These are phyloP conservation scores for Iris macrosiphon DNA, from an alignment of 106 monocot genomes.

Conservation along the genomic window DNA sequence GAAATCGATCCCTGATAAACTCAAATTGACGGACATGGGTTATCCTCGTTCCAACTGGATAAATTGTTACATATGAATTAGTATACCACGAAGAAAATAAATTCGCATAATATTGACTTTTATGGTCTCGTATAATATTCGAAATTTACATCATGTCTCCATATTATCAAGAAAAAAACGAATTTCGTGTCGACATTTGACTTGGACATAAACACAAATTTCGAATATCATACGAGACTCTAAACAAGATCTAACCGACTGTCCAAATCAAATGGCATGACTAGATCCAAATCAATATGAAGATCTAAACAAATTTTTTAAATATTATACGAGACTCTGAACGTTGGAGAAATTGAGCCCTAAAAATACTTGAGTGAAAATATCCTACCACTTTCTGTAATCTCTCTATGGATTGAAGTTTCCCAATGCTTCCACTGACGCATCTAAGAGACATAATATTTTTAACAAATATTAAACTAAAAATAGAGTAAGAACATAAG, in stretches of 20 bases:
- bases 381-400: constrained; percentile 21
- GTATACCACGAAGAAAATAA: not conserved
- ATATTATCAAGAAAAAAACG: not conserved
- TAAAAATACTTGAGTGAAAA: not conserved
- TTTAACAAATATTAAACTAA: not conserved
- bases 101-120: no score
- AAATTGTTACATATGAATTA: not conserved
- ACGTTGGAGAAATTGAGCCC: no score
- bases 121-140: no score
- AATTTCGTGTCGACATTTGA: not conserved
- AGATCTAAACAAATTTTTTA: no score
- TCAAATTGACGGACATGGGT: constrained; percentile 44
- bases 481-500: not conserved
- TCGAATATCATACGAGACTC: not conserved
- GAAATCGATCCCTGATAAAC: constrained; percentile 51
- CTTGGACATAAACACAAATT: not conserved
- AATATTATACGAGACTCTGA: no score
- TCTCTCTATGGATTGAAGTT: constrained; percentile 38
- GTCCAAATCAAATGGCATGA: no score
- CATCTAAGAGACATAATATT: constrained; percentile 28
- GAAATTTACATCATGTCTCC: not conserved
- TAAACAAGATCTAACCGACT: no score
- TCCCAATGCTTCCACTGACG: constrained; percentile 61
- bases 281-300: no score
- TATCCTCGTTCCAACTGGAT: constrained; percentile 27